Evolutionary conservation across 169 alveolate species (phyloP).

Genomic region (Plasmodium berghei): DNA sequence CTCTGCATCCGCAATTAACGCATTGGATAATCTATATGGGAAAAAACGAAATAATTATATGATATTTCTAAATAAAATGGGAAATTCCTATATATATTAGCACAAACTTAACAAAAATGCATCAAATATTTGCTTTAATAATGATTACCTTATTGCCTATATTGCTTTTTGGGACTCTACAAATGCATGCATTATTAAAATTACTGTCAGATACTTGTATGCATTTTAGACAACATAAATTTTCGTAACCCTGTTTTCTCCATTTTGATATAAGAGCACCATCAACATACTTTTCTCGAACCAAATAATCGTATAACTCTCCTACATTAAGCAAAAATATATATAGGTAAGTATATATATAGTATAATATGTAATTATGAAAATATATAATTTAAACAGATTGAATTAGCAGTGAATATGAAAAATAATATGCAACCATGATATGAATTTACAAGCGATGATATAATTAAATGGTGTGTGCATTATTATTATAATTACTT

Average conservation of each 20-base stretch:
- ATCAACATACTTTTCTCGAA: slow-evolving; percentile 97
- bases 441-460: too few species aligned
- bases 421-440: too few species aligned
- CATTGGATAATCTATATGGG: slow-evolving; percentile 92
- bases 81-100: not conserved
- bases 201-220: slow-evolving; percentile 93
- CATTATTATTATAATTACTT: slow-evolving; percentile 78
- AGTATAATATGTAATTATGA: slow-evolving; percentile 5
- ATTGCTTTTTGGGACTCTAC: slow-evolving; percentile 98
- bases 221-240: slow-evolving; percentile 97
- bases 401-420: too few species aligned
- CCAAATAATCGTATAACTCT: slow-evolving; percentile 97
- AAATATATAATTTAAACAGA: not conserved
- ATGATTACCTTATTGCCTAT: slow-evolving; percentile 88
- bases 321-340: slow-evolving; percentile 74
- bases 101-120: slow-evolving; percentile 3
- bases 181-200: slow-evolving; percentile 97
- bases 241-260: slow-evolving; percentile 98
- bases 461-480: slow-evolving; percentile 6
- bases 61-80: not conserved
- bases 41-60: not conserved
- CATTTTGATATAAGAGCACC: slow-evolving; percentile 98
- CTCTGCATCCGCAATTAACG: slow-evolving; percentile 98
- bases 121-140: not conserved
- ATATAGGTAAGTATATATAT: too few species aligned